Conservation (phyloP, 441 rosid genomes). For the Capsella rubella region DNA sequence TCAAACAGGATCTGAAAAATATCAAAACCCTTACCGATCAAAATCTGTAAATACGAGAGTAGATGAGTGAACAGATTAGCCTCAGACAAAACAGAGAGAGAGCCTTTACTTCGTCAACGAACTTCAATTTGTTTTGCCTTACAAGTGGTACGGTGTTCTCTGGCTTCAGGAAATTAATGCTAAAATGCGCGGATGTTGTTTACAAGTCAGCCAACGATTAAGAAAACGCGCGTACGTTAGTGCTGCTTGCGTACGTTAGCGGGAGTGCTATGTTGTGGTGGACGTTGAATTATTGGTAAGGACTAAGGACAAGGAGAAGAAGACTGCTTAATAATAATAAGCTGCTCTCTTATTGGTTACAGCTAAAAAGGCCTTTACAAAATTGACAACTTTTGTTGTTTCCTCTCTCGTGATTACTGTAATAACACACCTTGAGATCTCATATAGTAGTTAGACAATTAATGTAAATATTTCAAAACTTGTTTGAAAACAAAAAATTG, state of each 20-base stretch:
- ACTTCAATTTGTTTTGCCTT: constrained; percentile 26
- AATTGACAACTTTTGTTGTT: not conserved
- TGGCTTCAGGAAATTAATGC: constrained; percentile 22
- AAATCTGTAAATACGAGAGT: constrained; percentile 1
- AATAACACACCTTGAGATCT: constrained; percentile 14
- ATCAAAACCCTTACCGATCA: constrained; percentile 19
- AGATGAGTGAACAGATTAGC: constrained; percentile 28
- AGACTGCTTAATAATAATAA: not conserved
- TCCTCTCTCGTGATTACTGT: constrained; percentile 24
- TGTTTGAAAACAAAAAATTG: not conserved
- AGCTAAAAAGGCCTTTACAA: constrained; percentile 25
- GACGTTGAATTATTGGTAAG: constrained; percentile 43
- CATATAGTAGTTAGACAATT: constrained; percentile 18
- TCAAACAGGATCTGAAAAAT: constrained; percentile 33
- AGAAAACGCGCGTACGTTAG: constrained; percentile 35
- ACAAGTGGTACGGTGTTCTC: constrained; percentile 26
- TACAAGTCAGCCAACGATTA: constrained; percentile 40
- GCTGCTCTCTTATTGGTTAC: constrained; percentile 35
- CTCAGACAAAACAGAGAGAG: constrained; percentile 18
- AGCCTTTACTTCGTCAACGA: constrained; percentile 27
- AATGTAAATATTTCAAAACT: constrained; percentile 9
- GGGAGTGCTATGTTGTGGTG: constrained; percentile 10
- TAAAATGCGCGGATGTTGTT: constrained; percentile 48
- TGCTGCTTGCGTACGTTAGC: constrained; percentile 36
- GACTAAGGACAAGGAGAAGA: not conserved